Base-by-base conservation (phyloP, 768 basidiomycete genomes). In the Gelatoporia subvermispora region DNA sequence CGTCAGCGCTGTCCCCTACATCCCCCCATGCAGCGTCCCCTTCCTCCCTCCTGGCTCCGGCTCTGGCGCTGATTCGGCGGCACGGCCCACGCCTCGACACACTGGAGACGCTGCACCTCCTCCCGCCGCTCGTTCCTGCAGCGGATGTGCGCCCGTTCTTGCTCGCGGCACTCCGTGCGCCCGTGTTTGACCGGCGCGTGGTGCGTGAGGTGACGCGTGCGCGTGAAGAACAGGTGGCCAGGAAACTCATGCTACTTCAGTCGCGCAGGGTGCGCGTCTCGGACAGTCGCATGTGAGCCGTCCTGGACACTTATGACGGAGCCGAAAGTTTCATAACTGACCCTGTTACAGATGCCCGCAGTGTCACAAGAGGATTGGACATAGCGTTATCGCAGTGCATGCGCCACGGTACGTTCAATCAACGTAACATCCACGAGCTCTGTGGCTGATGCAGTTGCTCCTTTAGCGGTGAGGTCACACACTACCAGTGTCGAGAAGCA, bases 341-440 rank as follows among this genome's bases (percentile, higher is more conserved):
- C 47, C 17, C 18, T 40, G 49, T 47, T 51, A 15, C 54, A 95
- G 93, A 67, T 98, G 94, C 57, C 94, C 94, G 1, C 89, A 94
- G 64, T 97, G 95, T 60, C 89, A 93, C 62, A 97, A 98, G 59
- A 81, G 94, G 15, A 70, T 98, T 20, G 94, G 94, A 4, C 85
- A 84, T 55, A 93, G 90, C 52, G 93, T 94, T 28, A 94, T 98
- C 56, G 92, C 93, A 0, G 89, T 95, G 2, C 94, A 97, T 72
- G 74, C 85, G 8, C 94, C 94, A 35, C 77, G 81, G 91, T 88
- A 58, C 61, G 84, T 59, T 7, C 16, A 4, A 20, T 18, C 3
- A 9, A 15, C 4, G 8, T 18, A 15, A 15, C n/a, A n/a, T n/a
- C 2, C 13, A 31, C 47, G 21, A 35, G 37, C 15, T 20, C 36